A percentile compares a stretch with the other conserved stretches of the same genome.
These are phyloP conservation scores for Annulohypoxylon maeteangense DNA, from an alignment of 495 filamentous ascomycete species.

Conservation along the genomic window DNA sequence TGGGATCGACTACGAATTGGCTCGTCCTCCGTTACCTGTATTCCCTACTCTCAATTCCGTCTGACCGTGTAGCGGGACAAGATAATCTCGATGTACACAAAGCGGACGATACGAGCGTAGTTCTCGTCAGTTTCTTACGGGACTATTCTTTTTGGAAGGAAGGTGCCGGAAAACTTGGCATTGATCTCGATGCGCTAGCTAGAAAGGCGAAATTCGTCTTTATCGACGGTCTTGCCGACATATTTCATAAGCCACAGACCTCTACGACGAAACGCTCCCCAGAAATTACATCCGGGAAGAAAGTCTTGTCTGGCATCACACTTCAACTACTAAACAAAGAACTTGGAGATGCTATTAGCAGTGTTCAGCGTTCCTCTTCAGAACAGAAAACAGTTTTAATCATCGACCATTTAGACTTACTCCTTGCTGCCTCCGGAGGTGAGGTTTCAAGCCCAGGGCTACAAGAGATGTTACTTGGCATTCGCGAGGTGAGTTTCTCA, in stretches of 20 bases:
- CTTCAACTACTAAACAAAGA: conserved; percentile 32
- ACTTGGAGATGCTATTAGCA: conserved; percentile 37
- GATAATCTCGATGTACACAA: conserved; percentile 3
- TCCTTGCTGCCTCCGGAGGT: conserved; percentile 60
- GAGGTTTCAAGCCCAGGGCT: conserved; percentile 39
- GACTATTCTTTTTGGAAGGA: conserved; percentile 80
- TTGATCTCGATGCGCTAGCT: conserved; percentile 73
- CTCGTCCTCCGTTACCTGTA: conserved; percentile 72
- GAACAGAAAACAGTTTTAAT: conserved; percentile 55
- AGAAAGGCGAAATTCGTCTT: conserved; percentile 71
- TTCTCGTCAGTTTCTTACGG: conserved; percentile 84
- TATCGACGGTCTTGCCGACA: conserved; percentile 73
- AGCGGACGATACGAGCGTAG: conserved; percentile 56
- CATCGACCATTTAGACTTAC: conserved; percentile 66
- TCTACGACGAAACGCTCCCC: conserved; percentile 5
- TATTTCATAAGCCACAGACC: conserved; percentile 48
- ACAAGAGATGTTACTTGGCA: conserved; percentile 58
- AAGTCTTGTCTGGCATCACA: conserved; percentile 25
- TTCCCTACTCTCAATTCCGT: conserved; percentile 57
- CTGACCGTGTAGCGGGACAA: conserved; percentile 8
- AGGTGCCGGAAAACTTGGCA: conserved; percentile 68
- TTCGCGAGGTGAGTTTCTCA: conserved; percentile 62
- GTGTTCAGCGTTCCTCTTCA: conserved; percentile 28
- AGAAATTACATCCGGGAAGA: conserved; percentile 12
- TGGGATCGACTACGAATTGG: conserved; percentile 80